Conservation (phyloP, 192 early-diverging fungal species). For the Backusella macrospora region DNA sequence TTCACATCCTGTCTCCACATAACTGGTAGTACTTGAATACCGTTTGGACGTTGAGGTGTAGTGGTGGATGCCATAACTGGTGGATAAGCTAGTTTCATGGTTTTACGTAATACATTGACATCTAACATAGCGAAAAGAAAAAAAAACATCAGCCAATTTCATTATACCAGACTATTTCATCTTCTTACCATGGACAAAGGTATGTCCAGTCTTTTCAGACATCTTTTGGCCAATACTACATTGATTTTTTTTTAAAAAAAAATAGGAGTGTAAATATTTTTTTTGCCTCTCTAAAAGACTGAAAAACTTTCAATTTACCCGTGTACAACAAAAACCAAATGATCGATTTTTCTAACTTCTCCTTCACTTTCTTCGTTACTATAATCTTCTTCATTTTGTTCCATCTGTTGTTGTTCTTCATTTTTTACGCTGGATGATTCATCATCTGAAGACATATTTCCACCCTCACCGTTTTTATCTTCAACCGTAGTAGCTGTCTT, state of each 20-base stretch:
- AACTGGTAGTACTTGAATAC: slow-evolving; percentile 80
- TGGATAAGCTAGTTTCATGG: slow-evolving; percentile 59
- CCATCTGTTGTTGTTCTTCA: slow-evolving; percentile 47
- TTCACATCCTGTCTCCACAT: slow-evolving; percentile 82
- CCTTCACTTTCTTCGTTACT: slow-evolving; percentile 52
- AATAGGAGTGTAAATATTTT: not conserved
- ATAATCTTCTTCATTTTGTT: slow-evolving; percentile 57
- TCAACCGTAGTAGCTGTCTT: slow-evolving; percentile 41
- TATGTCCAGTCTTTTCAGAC: slow-evolving; percentile 55
- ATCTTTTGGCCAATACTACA: slow-evolving; percentile 82
- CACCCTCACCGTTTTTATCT: slow-evolving; percentile 34
- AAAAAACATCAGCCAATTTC: not conserved
- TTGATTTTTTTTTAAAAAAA: slow-evolving; percentile 10
- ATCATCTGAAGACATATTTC: slow-evolving; percentile 22
- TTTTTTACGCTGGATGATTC: slow-evolving; percentile 29
- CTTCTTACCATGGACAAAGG: slow-evolving; percentile 54
- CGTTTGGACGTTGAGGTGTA: slow-evolving; percentile 33
- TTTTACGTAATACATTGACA: slow-evolving; percentile 68
- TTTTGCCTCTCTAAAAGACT: not conserved
- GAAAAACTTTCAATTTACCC: slow-evolving; percentile 42
- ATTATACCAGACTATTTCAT: not conserved
- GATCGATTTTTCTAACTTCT: slow-evolving; percentile 72
- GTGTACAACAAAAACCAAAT: slow-evolving; percentile 83
- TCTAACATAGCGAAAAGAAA: slow-evolving; percentile 45
- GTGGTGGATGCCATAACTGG: slow-evolving; percentile 21